Base-by-base conservation (phyloP, 2,329 filamentous ascomycete genomes). In the Aspergillus aculeatinus region DNA sequence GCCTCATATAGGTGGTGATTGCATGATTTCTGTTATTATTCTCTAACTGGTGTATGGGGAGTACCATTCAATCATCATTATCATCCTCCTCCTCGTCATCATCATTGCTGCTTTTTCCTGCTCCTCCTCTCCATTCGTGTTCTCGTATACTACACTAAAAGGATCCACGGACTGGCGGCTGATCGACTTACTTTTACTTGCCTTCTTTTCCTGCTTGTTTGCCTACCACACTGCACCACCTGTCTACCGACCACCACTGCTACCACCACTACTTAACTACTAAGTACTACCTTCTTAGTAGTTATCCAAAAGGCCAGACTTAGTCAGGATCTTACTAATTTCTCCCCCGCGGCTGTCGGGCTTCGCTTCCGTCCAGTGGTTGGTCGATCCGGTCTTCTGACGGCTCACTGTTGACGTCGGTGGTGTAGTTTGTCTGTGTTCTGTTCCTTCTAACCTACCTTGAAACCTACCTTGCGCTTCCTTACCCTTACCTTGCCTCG, bases 151-250 rank as follows among this genome's bases (percentile, higher is more conserved):
- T 12, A 44, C 25, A 31, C 53, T 55, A 55, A 55, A 55, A 55
- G 42, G 53, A 55, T 55, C 53, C 53, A 55, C 53, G 53, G 44
- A 16, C 53, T 55, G 53, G 53, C 53, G 53, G 53, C 53, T 55
- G 53, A 55, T 55, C 42, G 25, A 10, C 7, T 29, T 35, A 29
- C 16, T 44, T 44, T 44, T 42, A 16, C 16, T n/a, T n/a, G 2
- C 16, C 16, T 42, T 7, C 16, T 19, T 6, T 42, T 42, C 39
- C 39, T 42, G 39, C 39, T 14, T n/a, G 12, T n/a, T 42, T 44
- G 7, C 27, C 27, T 29, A 9, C 27, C 27, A 29, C 27, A 29
- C 27, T 29, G 27, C 27, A 29, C 7, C 27, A 29, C 7, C 27
- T 29, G 27, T 9, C 16, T 44, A 19, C 35, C 31, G 11, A 33